Evolutionary conservation across 2,329 filamentous ascomycete species (phyloP).

Genomic region (Exophiala alcalophila): DNA sequence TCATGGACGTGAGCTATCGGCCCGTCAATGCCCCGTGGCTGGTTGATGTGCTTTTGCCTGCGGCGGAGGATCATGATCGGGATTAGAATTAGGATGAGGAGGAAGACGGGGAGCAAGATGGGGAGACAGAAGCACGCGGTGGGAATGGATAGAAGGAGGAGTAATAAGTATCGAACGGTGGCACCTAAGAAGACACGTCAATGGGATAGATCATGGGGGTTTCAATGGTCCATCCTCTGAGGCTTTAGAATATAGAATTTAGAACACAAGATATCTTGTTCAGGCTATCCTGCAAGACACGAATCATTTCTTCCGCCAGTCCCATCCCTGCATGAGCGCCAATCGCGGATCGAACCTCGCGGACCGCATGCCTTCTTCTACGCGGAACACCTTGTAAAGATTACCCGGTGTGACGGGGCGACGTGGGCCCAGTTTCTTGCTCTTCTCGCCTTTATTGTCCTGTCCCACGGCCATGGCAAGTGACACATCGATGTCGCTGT

Average conservation of each 20-base stretch:
- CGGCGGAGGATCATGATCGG: not conserved
- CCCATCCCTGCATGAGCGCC: constrained; percentile 15
- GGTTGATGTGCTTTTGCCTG: constrained; percentile 50
- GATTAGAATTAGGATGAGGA: not conserved
- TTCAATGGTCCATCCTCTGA: too few relatives aligned
- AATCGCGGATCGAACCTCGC: constrained; percentile 22
- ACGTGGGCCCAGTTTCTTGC: too few relatives aligned
- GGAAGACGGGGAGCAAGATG: not conserved
- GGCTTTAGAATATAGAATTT: too few relatives aligned
- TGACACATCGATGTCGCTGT: too few relatives aligned
- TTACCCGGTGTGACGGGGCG: too few relatives aligned
- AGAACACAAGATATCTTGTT: too few relatives aligned
- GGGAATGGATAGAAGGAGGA: not conserved
- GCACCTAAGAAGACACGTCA: not conserved
- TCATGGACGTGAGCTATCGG: constrained; percentile 51
- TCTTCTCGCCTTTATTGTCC: not conserved
- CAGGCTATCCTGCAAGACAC: too few relatives aligned
- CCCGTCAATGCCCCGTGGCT: constrained; percentile 55
- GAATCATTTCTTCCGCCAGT: constrained; percentile 20
- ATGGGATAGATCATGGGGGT: too few relatives aligned
- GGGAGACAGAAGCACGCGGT: not conserved
- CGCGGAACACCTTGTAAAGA: constrained; percentile 18
- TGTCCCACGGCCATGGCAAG: too few relatives aligned
- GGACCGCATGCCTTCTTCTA: constrained; percentile 17
- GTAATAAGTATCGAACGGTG: not conserved